These are phyloP conservation scores for Phytophthora megakarya DNA, from an alignment of 352 stramenopile genomes.

Conservation along the genomic window DNA sequence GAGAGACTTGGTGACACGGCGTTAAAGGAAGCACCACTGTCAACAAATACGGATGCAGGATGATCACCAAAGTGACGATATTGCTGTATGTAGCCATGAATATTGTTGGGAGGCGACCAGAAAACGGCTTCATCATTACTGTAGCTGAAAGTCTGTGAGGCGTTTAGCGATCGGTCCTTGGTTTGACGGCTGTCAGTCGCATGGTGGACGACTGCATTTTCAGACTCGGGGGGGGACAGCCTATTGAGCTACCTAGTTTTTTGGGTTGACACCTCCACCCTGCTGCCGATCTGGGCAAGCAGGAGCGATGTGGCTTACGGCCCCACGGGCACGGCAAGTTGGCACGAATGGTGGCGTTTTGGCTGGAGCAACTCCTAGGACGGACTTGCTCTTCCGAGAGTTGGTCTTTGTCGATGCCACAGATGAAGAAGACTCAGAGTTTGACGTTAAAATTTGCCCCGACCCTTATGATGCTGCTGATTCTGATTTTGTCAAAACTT, in stretches of 20 bases:
- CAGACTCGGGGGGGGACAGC: slow-evolving; percentile 1
- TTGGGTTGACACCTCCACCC: background rate
- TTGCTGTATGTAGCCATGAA: too few relatives aligned
- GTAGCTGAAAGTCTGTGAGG: background rate
- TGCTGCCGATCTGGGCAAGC: background rate
- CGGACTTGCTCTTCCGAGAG: background rate
- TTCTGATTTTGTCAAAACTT: background rate
- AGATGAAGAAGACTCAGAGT: background rate
- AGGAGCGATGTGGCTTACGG: slow-evolving; percentile 1
- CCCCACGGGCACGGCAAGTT: too few relatives aligned
- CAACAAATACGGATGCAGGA: too few relatives aligned
- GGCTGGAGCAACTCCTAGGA: too few relatives aligned
- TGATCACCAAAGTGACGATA: too few relatives aligned
- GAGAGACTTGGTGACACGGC: too few relatives aligned
- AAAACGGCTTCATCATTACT: slow-evolving; percentile 1
- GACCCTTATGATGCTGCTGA: too few relatives aligned
- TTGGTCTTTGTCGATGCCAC: background rate
- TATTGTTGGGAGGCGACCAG: too few relatives aligned
- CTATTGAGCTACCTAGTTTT: slow-evolving; percentile 6
- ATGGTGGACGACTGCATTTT: background rate
- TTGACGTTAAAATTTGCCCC: too few relatives aligned
- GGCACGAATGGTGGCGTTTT: too few relatives aligned
- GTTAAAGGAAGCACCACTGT: too few relatives aligned
- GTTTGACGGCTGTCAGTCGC: slow-evolving; percentile 3
- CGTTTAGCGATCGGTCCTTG: background rate